These are phyloP conservation scores for Fusarium scirpi DNA, from an alignment of 2,329 filamentous ascomycete genomes.

Conservation along the genomic window DNA sequence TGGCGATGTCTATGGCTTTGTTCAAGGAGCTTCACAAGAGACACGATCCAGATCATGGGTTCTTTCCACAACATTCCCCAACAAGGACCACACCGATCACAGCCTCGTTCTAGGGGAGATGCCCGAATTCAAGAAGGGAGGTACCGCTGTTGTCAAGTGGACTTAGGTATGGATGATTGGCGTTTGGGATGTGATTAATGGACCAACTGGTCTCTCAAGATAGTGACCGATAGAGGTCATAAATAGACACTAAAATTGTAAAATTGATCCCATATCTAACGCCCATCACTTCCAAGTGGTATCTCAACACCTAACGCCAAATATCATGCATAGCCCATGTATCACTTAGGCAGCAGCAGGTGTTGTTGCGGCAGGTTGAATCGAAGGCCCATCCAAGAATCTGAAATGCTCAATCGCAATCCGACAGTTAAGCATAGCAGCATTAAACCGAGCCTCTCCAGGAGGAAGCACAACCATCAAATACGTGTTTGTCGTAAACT, in stretches of 20 bases:
- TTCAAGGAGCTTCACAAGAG: constrained; percentile 71
- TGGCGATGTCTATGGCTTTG: constrained; percentile 81
- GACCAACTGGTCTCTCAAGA: background rate
- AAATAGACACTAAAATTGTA: constrained; percentile 17
- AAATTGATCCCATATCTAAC: constrained; percentile 25
- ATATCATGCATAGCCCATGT: background rate
- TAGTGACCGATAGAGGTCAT: constrained; percentile 30
- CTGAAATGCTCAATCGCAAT: constrained; percentile 86
- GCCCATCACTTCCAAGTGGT: constrained; percentile 41
- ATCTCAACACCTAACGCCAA: constrained; percentile 47
- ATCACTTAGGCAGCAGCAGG: constrained; percentile 20
- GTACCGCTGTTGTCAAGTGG: constrained; percentile 74
- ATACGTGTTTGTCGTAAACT: constrained; percentile 98
- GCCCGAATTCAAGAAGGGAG: constrained; percentile 74
- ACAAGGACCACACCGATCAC: constrained; percentile 81
- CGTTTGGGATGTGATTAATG: constrained; percentile 35
- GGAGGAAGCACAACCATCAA: constrained; percentile 92
- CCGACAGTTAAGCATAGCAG: constrained; percentile 89
- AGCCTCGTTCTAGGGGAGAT: constrained; percentile 68
- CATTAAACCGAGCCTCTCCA: constrained; percentile 91
- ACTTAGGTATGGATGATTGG: constrained; percentile 40
- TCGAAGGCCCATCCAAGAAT: constrained; percentile 66
- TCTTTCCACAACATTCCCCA: constrained; percentile 85
- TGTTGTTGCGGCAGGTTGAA: constrained; percentile 27
- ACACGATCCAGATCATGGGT: constrained; percentile 73